A percentile compares a stretch with the other conserved stretches of the same genome.
Evolutionary conservation across 345 rosid genomes (phyloP).

Genomic region (Mangifera indica): DNA sequence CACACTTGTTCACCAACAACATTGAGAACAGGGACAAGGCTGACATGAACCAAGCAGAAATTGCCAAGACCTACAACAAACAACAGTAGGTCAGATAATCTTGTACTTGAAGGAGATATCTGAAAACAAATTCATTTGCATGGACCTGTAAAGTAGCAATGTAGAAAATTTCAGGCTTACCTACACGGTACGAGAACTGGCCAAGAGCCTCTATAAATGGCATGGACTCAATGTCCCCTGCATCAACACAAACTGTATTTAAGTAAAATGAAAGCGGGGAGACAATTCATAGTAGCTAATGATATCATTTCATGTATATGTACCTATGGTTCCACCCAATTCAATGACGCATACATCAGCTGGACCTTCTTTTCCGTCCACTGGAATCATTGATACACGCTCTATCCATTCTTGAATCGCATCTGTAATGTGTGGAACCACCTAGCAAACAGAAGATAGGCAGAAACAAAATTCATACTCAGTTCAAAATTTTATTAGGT

Average conservation of each 20-base stretch:
- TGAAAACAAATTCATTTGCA: not conserved
- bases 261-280: slow-evolving; percentile 2
- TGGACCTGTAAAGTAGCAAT: not conserved
- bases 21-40: slow-evolving; percentile 95
- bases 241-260: slow-evolving; percentile 16
- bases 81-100: slow-evolving; percentile 19
- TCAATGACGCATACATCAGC: slow-evolving; percentile 98
- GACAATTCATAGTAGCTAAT: not conserved
- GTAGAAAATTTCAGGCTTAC: slow-evolving; percentile 34
- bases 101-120: not conserved
- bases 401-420: slow-evolving; percentile 97
- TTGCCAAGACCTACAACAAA: slow-evolving; percentile 69
- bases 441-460: slow-evolving; percentile 38
- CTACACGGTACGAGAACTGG: slow-evolving; percentile 90
- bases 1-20: slow-evolving; percentile 97
- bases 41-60: slow-evolving; percentile 96
- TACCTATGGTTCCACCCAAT: slow-evolving; percentile 97
- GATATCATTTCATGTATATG: not conserved
- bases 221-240: slow-evolving; percentile 98
- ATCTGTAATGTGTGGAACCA: slow-evolving; percentile 95
- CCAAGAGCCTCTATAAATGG: slow-evolving; percentile 97
- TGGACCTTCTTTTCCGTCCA: slow-evolving; percentile 80
- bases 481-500: not conserved
- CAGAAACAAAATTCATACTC: slow-evolving; percentile 10
- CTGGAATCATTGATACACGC: slow-evolving; percentile 77